Evolutionary conservation across 2,329 filamentous ascomycete genomes (phyloP).

Genomic region (Fusarium denticulatum): DNA sequence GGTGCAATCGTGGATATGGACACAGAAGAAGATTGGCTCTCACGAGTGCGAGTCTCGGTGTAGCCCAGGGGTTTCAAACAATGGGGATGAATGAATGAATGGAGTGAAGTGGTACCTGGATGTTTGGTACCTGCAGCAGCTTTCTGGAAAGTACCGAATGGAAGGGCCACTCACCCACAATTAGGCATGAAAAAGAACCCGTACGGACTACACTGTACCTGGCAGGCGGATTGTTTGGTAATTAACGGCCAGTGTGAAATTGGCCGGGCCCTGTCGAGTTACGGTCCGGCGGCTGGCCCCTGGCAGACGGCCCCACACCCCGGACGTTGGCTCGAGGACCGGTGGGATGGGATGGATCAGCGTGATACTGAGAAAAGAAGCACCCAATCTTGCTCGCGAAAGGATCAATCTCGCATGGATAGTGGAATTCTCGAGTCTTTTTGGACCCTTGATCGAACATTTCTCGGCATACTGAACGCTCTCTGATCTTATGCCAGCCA

Average conservation of each 20-base stretch:
- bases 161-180: conserved; percentile 28
- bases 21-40: background rate
- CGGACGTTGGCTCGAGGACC: conserved; percentile 38
- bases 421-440: conserved; percentile 13
- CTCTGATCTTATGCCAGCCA: conserved; percentile 10
- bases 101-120: conserved; percentile 3
- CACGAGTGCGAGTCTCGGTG: conserved; percentile 24
- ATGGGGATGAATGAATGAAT: background rate
- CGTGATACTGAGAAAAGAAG: conserved; percentile 20
- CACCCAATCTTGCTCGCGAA: conserved; percentile 16
- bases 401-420: conserved; percentile 19
- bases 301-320: conserved; percentile 41
- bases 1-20: conserved; percentile 9
- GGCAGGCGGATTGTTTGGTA: conserved; percentile 18
- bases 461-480: background rate
- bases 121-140: conserved; percentile 37
- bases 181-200: conserved; percentile 28
- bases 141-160: conserved; percentile 35
- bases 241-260: conserved; percentile 28
- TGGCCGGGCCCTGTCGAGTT: conserved; percentile 20
- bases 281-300: conserved; percentile 31
- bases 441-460: conserved; percentile 13
- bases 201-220: background rate
- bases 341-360: conserved; percentile 4
- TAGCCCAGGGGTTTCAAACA: conserved; percentile 30